phyloP scores from a whole-genome alignment of 495 filamentous ascomycete genomes.

The Xylaria telfairii region DNA sequence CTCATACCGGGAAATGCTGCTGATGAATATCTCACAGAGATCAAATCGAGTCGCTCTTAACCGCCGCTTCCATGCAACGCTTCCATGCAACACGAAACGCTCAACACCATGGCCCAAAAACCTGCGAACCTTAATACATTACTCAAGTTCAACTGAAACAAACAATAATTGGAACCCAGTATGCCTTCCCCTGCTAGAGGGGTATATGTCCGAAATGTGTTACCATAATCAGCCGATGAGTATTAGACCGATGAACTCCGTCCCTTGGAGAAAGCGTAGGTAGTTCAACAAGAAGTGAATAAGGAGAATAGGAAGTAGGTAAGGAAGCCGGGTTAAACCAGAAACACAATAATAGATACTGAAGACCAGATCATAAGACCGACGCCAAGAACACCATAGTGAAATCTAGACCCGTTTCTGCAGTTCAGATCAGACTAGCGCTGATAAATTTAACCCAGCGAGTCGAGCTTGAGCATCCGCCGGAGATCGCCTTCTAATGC shows the following conservation, averaged over 20 bases:
- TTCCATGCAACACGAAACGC: conserved; percentile 25
- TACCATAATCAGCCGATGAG: conserved; percentile 31
- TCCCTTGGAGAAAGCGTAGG: conserved; percentile 16
- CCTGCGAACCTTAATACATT: conserved; percentile 36
- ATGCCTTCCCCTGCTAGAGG: conserved; percentile 28
- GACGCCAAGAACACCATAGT: conserved; percentile 10
- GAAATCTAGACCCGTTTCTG: not conserved
- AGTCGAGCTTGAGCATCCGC: conserved; percentile 55
- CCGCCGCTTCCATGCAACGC: conserved; percentile 23
- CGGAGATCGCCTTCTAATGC: conserved; percentile 58
- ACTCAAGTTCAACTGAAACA: conserved; percentile 26
- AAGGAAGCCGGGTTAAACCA: conserved; percentile 12
- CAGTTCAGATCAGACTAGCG: not conserved
- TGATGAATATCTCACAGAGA: conserved; percentile 26
- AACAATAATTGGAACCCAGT: conserved; percentile 29
- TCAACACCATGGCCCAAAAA: conserved; percentile 28
- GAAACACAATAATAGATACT: conserved; percentile 26
- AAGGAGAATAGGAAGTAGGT: conserved; percentile 25
- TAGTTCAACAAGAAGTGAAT: conserved; percentile 21
- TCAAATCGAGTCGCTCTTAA: conserved; percentile 24
- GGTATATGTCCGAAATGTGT: conserved; percentile 40
- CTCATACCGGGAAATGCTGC: conserved; percentile 2
- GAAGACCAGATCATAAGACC: conserved; percentile 10
- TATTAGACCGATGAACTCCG: conserved; percentile 31
- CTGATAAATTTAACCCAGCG: conserved; percentile 18